Conservation (phyloP, 2,329 filamentous ascomycete genomes). For the Neurospora sp. region DNA sequence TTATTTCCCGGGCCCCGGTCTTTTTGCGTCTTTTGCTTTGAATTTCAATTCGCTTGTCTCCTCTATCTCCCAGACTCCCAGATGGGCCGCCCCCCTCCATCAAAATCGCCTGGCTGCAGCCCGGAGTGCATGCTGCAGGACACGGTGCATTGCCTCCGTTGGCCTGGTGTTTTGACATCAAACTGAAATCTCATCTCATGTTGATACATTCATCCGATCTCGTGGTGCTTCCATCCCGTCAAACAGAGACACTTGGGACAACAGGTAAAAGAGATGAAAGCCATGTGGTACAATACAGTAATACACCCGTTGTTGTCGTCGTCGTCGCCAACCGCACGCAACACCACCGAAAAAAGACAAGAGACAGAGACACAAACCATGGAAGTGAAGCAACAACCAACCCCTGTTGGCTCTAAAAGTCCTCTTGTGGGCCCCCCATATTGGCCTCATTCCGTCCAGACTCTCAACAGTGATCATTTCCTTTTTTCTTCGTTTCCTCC, state of each 20-base stretch:
- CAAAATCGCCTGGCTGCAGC: background rate
- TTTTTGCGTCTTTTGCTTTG: background rate
- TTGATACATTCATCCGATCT: background rate
- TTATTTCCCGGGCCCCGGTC: background rate
- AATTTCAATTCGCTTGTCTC: background rate
- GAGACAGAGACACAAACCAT: background rate
- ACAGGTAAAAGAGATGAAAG: background rate
- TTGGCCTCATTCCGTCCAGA: background rate
- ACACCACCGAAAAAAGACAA: background rate
- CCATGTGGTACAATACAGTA: background rate
- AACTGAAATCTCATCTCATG: background rate
- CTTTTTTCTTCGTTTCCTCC: background rate
- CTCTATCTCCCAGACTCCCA: background rate
- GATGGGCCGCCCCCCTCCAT: too few relatives aligned
- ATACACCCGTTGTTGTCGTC: background rate
- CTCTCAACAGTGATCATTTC: background rate
- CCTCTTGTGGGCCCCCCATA: background rate
- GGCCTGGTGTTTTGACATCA: slow-evolving; percentile 6
- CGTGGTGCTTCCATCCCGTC: background rate
- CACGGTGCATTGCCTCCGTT: too few relatives aligned
- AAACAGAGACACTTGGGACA: background rate
- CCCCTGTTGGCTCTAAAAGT: background rate
- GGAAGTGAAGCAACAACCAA: background rate
- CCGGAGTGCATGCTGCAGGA: background rate
- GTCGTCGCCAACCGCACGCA: background rate